Conservation (phyloP, 305 asterid species). For the Solanum hybrid region DNA sequence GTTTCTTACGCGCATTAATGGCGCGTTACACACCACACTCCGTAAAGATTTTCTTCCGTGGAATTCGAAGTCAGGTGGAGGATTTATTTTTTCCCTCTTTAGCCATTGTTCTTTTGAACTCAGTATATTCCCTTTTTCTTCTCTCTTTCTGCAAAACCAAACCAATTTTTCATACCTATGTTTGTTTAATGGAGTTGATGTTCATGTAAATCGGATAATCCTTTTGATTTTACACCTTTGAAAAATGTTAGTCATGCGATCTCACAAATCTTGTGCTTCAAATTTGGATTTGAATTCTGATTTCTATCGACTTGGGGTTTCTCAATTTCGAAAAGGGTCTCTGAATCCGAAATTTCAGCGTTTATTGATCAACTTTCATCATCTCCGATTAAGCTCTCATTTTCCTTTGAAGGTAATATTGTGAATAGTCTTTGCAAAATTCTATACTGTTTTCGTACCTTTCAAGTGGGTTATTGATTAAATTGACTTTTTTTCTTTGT, state of each 20-base stretch:
- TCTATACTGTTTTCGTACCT: neutral
- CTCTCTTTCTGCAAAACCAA: neutral
- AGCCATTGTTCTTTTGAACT: neutral
- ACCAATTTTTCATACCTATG: neutral
- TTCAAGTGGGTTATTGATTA: slow-evolving; percentile 5
- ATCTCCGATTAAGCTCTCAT: slow-evolving; percentile 6
- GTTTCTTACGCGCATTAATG: neutral
- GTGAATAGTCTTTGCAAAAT: neutral
- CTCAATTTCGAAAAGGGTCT: slow-evolving; percentile 9
- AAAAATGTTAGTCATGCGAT: slow-evolving; percentile 27
- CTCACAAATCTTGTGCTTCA: slow-evolving; percentile 21
- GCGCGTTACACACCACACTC: neutral
- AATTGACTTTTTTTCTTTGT: neutral
- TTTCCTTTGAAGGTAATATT: slow-evolving; percentile 32
- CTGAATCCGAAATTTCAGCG: slow-evolving; percentile 18
- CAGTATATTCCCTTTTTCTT: neutral
- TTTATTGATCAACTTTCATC: slow-evolving; percentile 20
- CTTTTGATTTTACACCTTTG: neutral
- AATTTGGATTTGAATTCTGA: slow-evolving; percentile 8
- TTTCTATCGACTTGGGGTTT: slow-evolving; percentile 19
- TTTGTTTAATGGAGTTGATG: neutral
- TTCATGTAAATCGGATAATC: neutral
- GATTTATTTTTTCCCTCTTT: neutral
- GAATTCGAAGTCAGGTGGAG: neutral
- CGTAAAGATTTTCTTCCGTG: neutral